Evolutionary conservation across 176 grass and related monocot genomes (phyloP).

Genomic region (Tillandsia fasciculata): DNA sequence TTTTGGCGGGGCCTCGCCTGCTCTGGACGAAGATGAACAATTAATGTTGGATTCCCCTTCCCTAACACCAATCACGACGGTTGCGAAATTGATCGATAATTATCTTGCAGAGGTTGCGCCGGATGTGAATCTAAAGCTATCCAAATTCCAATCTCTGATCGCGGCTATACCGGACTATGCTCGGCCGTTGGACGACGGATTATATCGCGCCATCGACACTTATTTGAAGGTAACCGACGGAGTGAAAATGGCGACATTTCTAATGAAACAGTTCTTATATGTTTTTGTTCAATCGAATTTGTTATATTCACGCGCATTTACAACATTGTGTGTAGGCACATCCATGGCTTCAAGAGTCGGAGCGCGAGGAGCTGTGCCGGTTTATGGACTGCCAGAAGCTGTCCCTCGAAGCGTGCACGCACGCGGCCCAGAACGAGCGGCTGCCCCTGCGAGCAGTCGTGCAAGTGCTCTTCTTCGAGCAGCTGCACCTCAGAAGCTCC

Average conservation of each 20-base stretch:
- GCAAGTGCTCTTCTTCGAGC: slow-evolving; percentile 86
- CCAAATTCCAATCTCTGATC: slow-evolving; percentile 54
- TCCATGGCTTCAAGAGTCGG: slow-evolving; percentile 43
- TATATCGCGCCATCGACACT: slow-evolving; percentile 86
- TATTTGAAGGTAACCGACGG: slow-evolving; percentile 55
- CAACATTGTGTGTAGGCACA: slow-evolving; percentile 31
- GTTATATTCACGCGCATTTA: not conserved
- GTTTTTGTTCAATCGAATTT: not conserved
- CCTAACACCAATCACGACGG: slow-evolving; percentile 38
- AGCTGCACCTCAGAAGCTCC: slow-evolving; percentile 64
- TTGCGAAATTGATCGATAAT: slow-evolving; percentile 62
- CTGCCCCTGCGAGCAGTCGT: slow-evolving; percentile 60
- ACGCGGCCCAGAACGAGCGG: slow-evolving; percentile 63
- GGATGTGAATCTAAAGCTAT: slow-evolving; percentile 54
- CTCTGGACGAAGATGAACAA: slow-evolving; percentile 40
- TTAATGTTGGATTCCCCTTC: slow-evolving; percentile 48
- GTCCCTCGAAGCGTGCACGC: slow-evolving; percentile 72
- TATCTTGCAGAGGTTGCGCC: slow-evolving; percentile 93
- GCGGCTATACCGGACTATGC: slow-evolving; percentile 72
- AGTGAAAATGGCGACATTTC: not conserved
- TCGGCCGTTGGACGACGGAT: slow-evolving; percentile 56
- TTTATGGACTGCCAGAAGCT: slow-evolving; percentile 86
- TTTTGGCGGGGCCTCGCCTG: slow-evolving; percentile 41
- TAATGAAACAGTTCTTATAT: not conserved
- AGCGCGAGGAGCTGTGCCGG: slow-evolving; percentile 59